These are phyloP conservation scores for Baorangia bicolor DNA, from an alignment of 768 basidiomycete genomes.

Conservation along the genomic window DNA sequence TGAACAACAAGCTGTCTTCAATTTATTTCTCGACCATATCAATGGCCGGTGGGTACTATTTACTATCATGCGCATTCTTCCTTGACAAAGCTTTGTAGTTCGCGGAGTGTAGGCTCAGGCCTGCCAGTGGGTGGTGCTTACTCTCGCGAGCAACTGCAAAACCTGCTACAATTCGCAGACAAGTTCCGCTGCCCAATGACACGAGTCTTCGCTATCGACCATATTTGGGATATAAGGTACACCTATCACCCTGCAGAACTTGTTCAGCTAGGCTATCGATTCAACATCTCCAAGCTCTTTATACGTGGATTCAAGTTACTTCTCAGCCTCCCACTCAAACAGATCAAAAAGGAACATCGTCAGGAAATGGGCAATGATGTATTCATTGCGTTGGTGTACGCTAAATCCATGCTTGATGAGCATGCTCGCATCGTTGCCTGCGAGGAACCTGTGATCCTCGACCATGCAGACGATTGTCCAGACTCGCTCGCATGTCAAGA, in stretches of 20 bases:
- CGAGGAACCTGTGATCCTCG: not conserved
- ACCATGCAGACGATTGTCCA: not conserved
- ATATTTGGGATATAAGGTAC: not conserved
- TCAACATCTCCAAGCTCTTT: not conserved
- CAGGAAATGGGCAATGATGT: not conserved
- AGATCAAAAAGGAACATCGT: not conserved
- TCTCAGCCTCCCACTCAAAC: not conserved
- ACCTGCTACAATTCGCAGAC: not conserved
- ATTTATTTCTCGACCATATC: not conserved
- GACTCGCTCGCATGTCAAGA: not conserved
- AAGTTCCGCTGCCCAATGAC: not conserved
- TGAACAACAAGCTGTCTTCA: not conserved
- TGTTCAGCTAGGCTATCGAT: not conserved
- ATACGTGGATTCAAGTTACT: not conserved
- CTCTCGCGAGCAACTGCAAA: not conserved
- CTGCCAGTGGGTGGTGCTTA: no score
- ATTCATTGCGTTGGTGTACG: not conserved
- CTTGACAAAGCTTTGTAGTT: not conserved
- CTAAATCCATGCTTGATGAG: not conserved
- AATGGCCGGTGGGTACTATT: not conserved
- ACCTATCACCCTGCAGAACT: not conserved
- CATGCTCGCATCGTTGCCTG: not conserved
- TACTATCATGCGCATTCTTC: not conserved
- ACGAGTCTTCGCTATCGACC: not conserved
- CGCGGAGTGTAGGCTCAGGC: not conserved